Conservation (phyloP, 2,329 filamentous ascomycete genomes). For the Aphanoascus verrucosus region DNA sequence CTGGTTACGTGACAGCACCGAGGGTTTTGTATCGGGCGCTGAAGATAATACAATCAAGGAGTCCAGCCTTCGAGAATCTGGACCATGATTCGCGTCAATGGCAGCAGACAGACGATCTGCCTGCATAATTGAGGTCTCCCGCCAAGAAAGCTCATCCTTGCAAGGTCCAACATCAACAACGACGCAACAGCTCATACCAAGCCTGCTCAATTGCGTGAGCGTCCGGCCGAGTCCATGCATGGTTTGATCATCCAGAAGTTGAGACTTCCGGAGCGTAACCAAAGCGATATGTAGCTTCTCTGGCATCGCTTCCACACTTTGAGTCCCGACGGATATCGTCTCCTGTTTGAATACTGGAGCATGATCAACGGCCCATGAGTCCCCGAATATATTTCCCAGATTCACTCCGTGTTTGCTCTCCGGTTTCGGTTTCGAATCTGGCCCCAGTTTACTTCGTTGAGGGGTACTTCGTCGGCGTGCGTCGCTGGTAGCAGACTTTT, state of each 20-base stretch:
- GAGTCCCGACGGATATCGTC: constrained; percentile 30
- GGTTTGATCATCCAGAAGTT: constrained; percentile 57
- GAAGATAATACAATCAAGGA: constrained; percentile 38
- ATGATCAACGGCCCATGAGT: constrained; percentile 47
- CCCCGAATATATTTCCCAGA: constrained; percentile 50
- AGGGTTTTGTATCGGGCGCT: constrained; percentile 26
- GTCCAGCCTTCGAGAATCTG: constrained; percentile 59
- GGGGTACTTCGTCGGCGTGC: constrained; percentile 19
- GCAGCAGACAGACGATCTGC: constrained; percentile 63
- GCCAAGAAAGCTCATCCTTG: constrained; percentile 28
- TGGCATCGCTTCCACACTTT: constrained; percentile 26
- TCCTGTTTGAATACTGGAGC: constrained; percentile 51
- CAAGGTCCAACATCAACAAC: constrained; percentile 60
- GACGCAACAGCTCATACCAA: constrained; percentile 73
- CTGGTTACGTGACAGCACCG: constrained; percentile 37
- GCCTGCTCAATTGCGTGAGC: constrained; percentile 65
- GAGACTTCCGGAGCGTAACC: constrained; percentile 68
- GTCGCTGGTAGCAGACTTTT: constrained; percentile 13
- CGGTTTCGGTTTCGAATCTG: neutral
- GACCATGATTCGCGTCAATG: constrained; percentile 57
- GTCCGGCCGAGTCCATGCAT: constrained; percentile 71
- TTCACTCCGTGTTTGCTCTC: constrained; percentile 43
- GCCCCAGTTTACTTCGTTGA: constrained; percentile 15
- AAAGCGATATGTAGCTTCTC: constrained; percentile 65
- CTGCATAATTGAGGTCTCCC: constrained; percentile 48